Conservation (phyloP, 352 stramenopile genomes). For the Phytophthora sp. region DNA sequence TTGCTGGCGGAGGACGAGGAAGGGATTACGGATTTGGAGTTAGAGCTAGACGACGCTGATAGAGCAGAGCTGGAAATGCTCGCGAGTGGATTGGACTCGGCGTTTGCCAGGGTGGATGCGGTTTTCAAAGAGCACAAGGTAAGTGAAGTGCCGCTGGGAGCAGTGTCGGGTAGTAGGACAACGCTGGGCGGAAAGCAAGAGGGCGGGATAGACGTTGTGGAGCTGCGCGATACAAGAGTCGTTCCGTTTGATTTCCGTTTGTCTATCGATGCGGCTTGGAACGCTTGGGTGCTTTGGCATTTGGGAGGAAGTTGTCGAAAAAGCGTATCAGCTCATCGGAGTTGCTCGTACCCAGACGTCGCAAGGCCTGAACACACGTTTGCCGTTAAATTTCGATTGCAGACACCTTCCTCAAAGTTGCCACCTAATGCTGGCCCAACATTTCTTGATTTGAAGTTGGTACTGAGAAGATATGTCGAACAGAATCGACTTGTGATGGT, state of each 20-base stretch:
- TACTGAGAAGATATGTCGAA: conserved; percentile 43
- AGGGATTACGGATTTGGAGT: conserved; percentile 30
- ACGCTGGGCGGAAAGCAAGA: conserved; percentile 6
- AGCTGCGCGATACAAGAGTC: conserved; percentile 35
- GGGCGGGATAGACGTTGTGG: neutral
- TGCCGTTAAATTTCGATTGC: conserved; percentile 41
- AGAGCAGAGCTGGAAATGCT: conserved; percentile 35
- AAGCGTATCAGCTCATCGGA: conserved; percentile 33
- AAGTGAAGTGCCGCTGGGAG: conserved; percentile 6
- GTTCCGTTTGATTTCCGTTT: conserved; percentile 40
- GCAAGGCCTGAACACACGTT: conserved; percentile 39
- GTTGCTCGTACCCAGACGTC: conserved; percentile 36
- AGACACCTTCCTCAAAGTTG: conserved; percentile 9
- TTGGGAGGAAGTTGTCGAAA: conserved; percentile 34
- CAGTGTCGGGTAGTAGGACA: conserved; percentile 17
- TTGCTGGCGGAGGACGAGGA: conserved; percentile 30
- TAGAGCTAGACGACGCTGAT: conserved; percentile 29
- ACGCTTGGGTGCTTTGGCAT: conserved; percentile 45
- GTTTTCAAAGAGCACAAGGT: conserved; percentile 23
- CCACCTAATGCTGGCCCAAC: neutral
- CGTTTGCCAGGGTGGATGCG: conserved; percentile 17
- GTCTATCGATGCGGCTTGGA: conserved; percentile 36
- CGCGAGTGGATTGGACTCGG: conserved; percentile 28
- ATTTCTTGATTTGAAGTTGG: conserved; percentile 41
- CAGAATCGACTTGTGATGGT: conserved; percentile 35